Evolutionary conservation across 768 basidiomycete species (phyloP), one percentile per base, ranked within the genome.

Genomic region (Polyporus arcularius): DNA sequence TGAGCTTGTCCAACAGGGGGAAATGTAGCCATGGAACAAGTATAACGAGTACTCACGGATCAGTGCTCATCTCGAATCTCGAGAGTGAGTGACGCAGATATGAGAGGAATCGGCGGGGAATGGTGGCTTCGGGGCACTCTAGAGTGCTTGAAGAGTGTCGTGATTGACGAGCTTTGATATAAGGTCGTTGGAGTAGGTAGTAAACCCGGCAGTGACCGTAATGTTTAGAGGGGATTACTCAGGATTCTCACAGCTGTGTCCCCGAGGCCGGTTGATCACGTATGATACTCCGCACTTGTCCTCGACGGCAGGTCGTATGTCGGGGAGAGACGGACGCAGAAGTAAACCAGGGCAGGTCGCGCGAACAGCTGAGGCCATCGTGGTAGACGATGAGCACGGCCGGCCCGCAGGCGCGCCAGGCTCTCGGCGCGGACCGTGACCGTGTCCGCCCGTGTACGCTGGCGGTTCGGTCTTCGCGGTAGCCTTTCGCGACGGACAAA

Each of bases 81-180:
- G 53, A 55, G 42, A 42, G 26, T 31, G 35, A 38, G 18, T 38
- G 52, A 10, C 39, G 52, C 4, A 48, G 14, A 9, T 18, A 48
- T 11, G 18, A 30, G 18, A 58, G 18, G 11, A 39, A 2, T 46
- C 54, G 61, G 62, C 57, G 62, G 53, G 40, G 57, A 63, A 63
- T 59, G 62, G 40, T 59, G 62, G 21, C 49, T n/a, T 31, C 18
- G 38, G 18, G 49, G 46, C 46, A 48, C 46, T 6, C 14, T 26
- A 9, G n/a, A 11, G 46, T 14, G 26, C n/a, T 47, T 18, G 4
- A 18, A 47, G 46, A 18, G 28, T 12, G n/a, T n/a, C 8, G 43
- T 16, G 46, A 28, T 5, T 26, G 46, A 30, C 21, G 46, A 26
- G 46, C 14, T 11, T 18, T 7, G 26, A 26, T 48, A 28, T 48